Conservation (phyloP, 192 early-diverging fungal species). For the Coemansia sp. region DNA sequence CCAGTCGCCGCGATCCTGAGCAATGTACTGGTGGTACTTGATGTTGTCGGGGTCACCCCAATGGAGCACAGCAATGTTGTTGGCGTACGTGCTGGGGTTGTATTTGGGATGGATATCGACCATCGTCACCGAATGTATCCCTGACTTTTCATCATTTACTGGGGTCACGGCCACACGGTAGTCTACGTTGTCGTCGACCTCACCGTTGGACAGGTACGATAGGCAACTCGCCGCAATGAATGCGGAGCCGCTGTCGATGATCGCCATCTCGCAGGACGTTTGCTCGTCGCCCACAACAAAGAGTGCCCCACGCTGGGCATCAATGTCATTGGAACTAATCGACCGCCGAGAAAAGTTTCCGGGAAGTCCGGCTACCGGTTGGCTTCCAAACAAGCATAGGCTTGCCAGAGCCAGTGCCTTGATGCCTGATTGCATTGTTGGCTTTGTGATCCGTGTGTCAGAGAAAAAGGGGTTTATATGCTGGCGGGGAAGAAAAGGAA, state of each 20-base stretch:
- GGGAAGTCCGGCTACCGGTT: neutral
- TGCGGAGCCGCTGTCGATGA: conserved; percentile 19
- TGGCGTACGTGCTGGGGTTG: conserved; percentile 25
- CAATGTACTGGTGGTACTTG: conserved; percentile 15
- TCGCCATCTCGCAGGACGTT: conserved; percentile 42
- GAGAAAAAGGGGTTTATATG: neutral
- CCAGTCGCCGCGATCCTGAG: conserved; percentile 11
- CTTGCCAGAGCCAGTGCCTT: neutral
- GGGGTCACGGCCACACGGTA: conserved; percentile 20
- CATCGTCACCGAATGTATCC: conserved; percentile 8
- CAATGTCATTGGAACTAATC: neutral
- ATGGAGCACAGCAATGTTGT: conserved; percentile 39
- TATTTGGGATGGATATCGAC: conserved; percentile 34
- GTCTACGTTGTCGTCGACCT: conserved; percentile 20
- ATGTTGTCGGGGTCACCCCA: neutral
- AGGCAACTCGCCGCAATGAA: conserved; percentile 38
- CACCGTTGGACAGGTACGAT: conserved; percentile 13
- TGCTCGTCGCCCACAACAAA: conserved; percentile 18
- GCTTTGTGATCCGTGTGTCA: neutral
- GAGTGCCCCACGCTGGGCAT: conserved; percentile 18
- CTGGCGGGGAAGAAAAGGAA: neutral
- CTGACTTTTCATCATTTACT: neutral
- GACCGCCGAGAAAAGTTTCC: conserved; percentile 20
- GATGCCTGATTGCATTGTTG: neutral
- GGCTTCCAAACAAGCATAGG: neutral